Evolutionary conservation across 106 monocot species (phyloP), one percentile per base, ranked within the genome.

Genomic region (Dendrobium catenatum): DNA sequence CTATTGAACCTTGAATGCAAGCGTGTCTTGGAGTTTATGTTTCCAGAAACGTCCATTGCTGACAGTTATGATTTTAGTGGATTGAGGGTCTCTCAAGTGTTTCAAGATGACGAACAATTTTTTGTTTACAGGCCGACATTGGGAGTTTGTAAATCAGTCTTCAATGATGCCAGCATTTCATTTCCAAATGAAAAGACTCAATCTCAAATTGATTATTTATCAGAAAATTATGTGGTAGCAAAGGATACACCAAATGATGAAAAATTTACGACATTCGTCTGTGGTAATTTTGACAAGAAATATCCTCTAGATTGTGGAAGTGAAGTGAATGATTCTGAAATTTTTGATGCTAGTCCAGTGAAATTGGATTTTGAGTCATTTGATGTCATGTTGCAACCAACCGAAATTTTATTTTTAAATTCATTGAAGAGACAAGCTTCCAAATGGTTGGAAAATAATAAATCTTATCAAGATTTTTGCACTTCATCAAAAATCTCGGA

Each of bases 391-490:
- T 80, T 86, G 80, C 83, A 83, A 42, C 74, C 79, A 37, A 79
- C 67, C 13, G 93, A 95, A 85, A 43, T 75, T 29, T 81, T 84
- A 49, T 79, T 78, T 16, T 89, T 81, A 29, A 84, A 88, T 75
- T 79, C 88, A 56, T 83, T 93, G 73, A 88, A 75, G 41, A 83
- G 66, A 33, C 89, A 93, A 77, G 85, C 85, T 76, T 80, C 75
- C 48, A 87, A 79, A 76, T 95, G 95, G 95, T 85, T 83, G 85
- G 77, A 72, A 31, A 80, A 83, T 73, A 85, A 68, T 67, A 88
- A 89, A 66, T 85, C 93, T 77, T 88, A 85, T 87, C 79, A 88
- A 77, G 88, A 93, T 76, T 95, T 95, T 49, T 88, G 87, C 70
- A 79, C 73, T 82, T 87, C 85, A 33, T 81, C 81, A 24, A 82